These are phyloP conservation scores for Metschnikowia vanudenii DNA, from an alignment of 805 yeast genomes.

Conservation along the genomic window DNA sequence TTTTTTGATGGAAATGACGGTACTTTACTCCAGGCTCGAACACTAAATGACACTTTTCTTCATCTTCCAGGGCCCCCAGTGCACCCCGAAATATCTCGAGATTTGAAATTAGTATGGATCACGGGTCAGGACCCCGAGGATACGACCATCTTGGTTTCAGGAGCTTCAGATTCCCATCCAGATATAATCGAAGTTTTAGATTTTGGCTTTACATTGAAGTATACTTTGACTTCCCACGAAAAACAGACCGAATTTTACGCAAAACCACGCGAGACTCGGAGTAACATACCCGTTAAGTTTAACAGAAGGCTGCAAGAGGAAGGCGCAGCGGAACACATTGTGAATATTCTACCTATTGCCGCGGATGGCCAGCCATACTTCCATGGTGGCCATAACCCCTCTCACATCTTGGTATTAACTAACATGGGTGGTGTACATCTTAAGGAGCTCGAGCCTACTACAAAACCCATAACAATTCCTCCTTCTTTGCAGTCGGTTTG, in stretches of 20 bases:
- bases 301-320: constrained; percentile 18
- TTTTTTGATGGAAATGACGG: constrained; percentile 93
- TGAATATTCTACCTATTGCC: constrained; percentile 31
- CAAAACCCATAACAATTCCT: constrained; percentile 54
- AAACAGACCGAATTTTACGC: constrained; percentile 78
- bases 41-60: constrained; percentile 62
- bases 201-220: constrained; percentile 77
- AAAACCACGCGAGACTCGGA: constrained; percentile 47
- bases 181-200: constrained; percentile 52
- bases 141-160: constrained; percentile 69
- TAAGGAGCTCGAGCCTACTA: constrained; percentile 17
- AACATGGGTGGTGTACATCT: constrained; percentile 62
- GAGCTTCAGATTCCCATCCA: constrained; percentile 51
- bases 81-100: constrained; percentile 8
- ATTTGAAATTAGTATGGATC: constrained; percentile 61
- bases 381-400: constrained; percentile 77
- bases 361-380: constrained; percentile 64
- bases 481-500: constrained; percentile 76
- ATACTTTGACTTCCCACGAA: constrained; percentile 77
- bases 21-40: constrained; percentile 68
- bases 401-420: constrained; percentile 54
- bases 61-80: constrained; percentile 48
- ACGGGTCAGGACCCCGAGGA: constrained; percentile 78
- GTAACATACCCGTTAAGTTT: constrained; percentile 28
- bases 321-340: constrained; percentile 25